These are phyloP conservation scores for Jackrogersella multiformis DNA, from an alignment of 495 filamentous ascomycete species.

Conservation along the genomic window DNA sequence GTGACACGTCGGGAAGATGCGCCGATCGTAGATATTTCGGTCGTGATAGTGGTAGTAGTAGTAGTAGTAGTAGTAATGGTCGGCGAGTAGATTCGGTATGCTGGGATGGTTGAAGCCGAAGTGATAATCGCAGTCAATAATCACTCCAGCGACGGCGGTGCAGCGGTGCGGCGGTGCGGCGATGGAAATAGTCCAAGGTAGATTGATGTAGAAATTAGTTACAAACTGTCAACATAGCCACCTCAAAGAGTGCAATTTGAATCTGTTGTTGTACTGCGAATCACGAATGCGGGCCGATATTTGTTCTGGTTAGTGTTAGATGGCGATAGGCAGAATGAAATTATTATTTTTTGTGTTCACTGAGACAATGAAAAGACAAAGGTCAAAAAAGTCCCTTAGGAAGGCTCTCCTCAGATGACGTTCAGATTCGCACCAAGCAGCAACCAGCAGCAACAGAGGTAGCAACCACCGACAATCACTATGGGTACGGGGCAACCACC, in stretches of 20 bases:
- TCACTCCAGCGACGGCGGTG: slow-evolving; percentile 15
- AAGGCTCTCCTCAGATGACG: slow-evolving; percentile 39
- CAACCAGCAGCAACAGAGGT: slow-evolving; percentile 2
- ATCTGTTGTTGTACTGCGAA: not conserved
- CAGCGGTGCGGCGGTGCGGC: not conserved
- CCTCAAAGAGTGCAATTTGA: not conserved
- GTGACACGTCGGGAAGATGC: slow-evolving; percentile 31
- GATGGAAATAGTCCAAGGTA: not conserved
- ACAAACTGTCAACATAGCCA: not conserved
- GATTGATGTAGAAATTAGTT: slow-evolving; percentile 12
- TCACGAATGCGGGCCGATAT: slow-evolving; percentile 7
- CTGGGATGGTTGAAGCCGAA: slow-evolving; percentile 1
- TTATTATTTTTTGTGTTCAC: slow-evolving; percentile 18
- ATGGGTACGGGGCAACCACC: slow-evolving; percentile 16
- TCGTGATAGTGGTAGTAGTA: no score
- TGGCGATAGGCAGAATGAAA: slow-evolving; percentile 3
- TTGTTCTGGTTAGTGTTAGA: not conserved
- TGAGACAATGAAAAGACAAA: slow-evolving; percentile 32
- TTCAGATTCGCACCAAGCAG: slow-evolving; percentile 27
- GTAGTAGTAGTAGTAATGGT: slow-evolving; percentile 9
- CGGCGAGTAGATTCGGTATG: not conserved
- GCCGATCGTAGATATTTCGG: slow-evolving; percentile 32
- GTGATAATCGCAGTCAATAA: not conserved
- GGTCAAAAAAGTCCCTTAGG: slow-evolving; percentile 12
- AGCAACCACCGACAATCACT: slow-evolving; percentile 13